Base-by-base conservation (phyloP, 257 asterid genomes). In the Thymus quinquecostatus region DNA sequence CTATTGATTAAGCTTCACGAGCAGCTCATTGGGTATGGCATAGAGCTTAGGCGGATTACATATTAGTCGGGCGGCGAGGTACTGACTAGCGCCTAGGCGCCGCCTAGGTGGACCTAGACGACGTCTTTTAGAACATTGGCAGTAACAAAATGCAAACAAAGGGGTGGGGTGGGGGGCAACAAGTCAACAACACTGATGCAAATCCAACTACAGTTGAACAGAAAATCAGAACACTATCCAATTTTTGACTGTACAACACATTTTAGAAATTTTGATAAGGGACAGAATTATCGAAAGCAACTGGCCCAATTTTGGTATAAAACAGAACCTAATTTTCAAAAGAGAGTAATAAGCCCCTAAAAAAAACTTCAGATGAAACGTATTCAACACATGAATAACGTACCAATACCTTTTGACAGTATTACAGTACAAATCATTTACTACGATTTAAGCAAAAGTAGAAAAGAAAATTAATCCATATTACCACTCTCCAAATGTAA, bases 161-260 rank as follows among this genome's bases (percentile, higher is more conserved):
- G 61, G 59, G 29, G 14, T 51, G 34, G 14, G 59, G 29, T 30
- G 51, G 34, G 14, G 40, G 65, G 34, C 30, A 28, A 12, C 48
- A 58, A 76, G 12, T 21, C 21, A 21, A 21, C 21, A 21, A 38
- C 11, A 68, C 53, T 21, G 14, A 12, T 34, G 62, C 30, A 44
- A 40, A 68, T 70, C 60, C n/a, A 64, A 64, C 9, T 41, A 29
- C 74, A n/a, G 27, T 48, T 58, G 13, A 66, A 32, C 27, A 2
- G 29, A 57, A 51, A 60, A 59, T 59, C 27, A 59, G 64, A 4
- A 50, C 54, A 45, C 70, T 40, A 48, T 64, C 60, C 43, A 43
- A 67, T 38, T 49, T 73, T 47, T 10, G 3, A 11, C 5, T 10
- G 11, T 47, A 14, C 53, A 47, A 72, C 58, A 21, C 21, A 21